Evolutionary conservation across 169 alveolate species (phyloP).

Genomic region (Ichthyophthirius multifiliis): DNA sequence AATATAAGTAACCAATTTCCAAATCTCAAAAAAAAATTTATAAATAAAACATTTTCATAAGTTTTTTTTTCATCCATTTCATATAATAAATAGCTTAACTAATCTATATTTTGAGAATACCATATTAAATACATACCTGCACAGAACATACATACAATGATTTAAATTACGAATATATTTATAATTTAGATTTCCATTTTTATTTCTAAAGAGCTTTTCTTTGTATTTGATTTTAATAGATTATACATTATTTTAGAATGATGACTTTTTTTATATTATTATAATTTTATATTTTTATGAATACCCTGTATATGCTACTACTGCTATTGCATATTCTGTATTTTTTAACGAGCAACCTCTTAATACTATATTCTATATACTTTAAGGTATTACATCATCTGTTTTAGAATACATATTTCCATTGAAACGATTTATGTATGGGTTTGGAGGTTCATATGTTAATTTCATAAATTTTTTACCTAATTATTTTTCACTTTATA

Average conservation of each 20-base stretch:
- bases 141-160: constrained; percentile 43
- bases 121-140: constrained; percentile 15
- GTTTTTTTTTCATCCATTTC: background rate
- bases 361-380: constrained; percentile 45
- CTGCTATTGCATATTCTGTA: constrained; percentile 69
- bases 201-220: constrained; percentile 71
- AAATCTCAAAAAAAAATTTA: constrained; percentile 43
- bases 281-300: no score
- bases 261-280: constrained; percentile 95
- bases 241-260: constrained; percentile 92
- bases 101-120: background rate
- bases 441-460: constrained; percentile 40
- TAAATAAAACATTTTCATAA: constrained; percentile 3
- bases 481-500: background rate
- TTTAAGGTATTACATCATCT: background rate
- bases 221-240: constrained; percentile 46
- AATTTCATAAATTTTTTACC: background rate
- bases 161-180: constrained; percentile 35
- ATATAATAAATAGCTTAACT: background rate
- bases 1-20: constrained; percentile 86
- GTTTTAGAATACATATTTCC: constrained; percentile 10
- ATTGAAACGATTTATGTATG: constrained; percentile 30
- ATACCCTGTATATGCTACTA: constrained; percentile 76
- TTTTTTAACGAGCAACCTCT: constrained; percentile 80
- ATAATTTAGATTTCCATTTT: constrained; percentile 77